phyloP scores from a whole-genome alignment of 2,329 filamentous ascomycete species.

The Herpotrichia juniperi region DNA sequence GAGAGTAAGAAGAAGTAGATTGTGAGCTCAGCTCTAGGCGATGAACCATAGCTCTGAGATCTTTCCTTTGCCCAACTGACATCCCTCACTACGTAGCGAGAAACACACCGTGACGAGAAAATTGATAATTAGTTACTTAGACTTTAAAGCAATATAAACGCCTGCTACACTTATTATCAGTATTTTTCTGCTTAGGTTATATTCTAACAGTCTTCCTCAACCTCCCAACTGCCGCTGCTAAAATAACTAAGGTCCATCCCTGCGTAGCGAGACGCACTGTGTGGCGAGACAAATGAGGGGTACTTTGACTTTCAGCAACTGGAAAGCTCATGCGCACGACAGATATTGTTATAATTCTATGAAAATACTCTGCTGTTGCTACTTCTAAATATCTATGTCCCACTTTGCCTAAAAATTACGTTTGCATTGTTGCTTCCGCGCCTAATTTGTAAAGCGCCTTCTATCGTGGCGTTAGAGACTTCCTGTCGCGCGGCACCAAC shows the following conservation, averaged over 20 bases:
- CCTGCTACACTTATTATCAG: too few relatives aligned
- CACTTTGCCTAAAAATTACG: neutral
- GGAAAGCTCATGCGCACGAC: neutral
- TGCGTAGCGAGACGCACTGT: neutral
- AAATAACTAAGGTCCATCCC: neutral
- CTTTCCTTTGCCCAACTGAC: too few relatives aligned
- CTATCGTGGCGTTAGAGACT: neutral
- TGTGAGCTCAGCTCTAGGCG: too few relatives aligned
- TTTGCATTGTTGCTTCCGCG: neutral
- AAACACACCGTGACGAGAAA: too few relatives aligned
- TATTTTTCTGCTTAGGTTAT: too few relatives aligned
- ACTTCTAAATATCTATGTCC: neutral
- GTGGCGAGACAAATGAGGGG: neutral
- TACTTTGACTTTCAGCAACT: slow-evolving; percentile 1
- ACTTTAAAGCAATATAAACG: too few relatives aligned
- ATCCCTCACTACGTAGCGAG: too few relatives aligned
- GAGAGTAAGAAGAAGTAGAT: too few relatives aligned
- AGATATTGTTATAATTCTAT: neutral
- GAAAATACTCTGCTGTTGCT: neutral
- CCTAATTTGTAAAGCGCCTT: neutral
- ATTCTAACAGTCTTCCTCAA: too few relatives aligned
- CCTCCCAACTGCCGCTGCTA: too few relatives aligned
- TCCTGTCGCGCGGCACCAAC: neutral
- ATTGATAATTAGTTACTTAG: too few relatives aligned
- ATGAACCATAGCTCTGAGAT: too few relatives aligned